Conservation (phyloP, 202 grass and related monocot species). For the Carex sylvatica region DNA sequence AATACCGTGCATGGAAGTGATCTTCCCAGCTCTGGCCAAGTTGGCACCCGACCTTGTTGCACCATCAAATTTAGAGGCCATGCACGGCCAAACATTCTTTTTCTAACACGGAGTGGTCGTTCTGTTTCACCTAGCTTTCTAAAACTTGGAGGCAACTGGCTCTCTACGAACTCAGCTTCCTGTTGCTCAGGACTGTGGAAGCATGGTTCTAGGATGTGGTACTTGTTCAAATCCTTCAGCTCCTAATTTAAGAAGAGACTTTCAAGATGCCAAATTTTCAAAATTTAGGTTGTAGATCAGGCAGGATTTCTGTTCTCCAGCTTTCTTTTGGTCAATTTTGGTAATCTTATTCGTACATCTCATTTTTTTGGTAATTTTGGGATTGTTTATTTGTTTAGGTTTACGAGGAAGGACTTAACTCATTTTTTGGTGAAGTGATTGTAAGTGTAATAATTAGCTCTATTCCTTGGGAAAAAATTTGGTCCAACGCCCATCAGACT, state of each 20-base stretch:
- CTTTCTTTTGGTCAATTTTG: neutral
- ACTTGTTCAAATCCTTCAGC: slow-evolving; percentile 69
- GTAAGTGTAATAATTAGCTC: neutral
- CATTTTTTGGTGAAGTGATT: no score
- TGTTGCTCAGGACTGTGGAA: slow-evolving; percentile 67
- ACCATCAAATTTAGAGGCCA: slow-evolving; percentile 64
- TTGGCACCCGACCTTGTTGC: slow-evolving; percentile 36
- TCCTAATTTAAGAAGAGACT: slow-evolving; percentile 40
- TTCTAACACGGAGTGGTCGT: slow-evolving; percentile 59
- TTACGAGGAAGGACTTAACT: neutral
- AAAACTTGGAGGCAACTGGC: slow-evolving; percentile 65
- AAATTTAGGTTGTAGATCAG: neutral
- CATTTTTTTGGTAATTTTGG: neutral
- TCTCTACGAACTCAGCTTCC: slow-evolving; percentile 34
- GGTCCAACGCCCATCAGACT: no score
- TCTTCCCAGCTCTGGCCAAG: slow-evolving; percentile 62
- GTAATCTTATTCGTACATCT: neutral
- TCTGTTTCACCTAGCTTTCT: slow-evolving; percentile 76
- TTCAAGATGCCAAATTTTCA: neutral
- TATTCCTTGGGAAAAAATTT: neutral
- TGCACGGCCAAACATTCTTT: slow-evolving; percentile 80
- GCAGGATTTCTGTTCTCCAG: neutral
- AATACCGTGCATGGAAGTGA: slow-evolving; percentile 77
- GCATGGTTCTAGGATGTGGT: slow-evolving; percentile 82
- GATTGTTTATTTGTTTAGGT: neutral